A percentile compares a stretch with the other conserved stretches of the same genome.
Conservation (phyloP, 2,329 filamentous ascomycete species). For the Aspergillus proliferans region DNA sequence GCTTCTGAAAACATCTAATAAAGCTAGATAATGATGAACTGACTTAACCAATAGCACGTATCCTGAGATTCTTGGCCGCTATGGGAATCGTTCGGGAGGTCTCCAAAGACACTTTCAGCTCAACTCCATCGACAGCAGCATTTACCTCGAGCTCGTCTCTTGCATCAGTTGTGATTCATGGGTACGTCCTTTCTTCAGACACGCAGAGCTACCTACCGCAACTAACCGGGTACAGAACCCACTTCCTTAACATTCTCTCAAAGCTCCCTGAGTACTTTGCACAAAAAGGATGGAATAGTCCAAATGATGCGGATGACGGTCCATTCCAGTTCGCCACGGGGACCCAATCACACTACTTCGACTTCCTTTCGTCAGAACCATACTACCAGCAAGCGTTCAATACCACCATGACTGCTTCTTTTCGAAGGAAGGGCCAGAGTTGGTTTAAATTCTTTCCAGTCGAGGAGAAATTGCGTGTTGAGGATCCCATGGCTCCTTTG, state of each 20-base stretch:
- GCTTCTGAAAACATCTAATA: too few relatives aligned
- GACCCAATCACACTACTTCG: constrained; percentile 10
- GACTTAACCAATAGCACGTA: too few relatives aligned
- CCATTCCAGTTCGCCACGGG: constrained; percentile 14
- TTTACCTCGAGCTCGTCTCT: too few relatives aligned
- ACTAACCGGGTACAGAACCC: too few relatives aligned
- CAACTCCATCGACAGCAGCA: too few relatives aligned
- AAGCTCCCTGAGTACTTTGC: constrained; percentile 14
- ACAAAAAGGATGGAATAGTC: constrained; percentile 9
- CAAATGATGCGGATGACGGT: constrained; percentile 5
- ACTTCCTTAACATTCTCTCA: neutral
- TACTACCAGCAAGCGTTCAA: constrained; percentile 10
- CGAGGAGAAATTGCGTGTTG: neutral
- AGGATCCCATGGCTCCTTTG: constrained; percentile 7
- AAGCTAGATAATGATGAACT: too few relatives aligned
- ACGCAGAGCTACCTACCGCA: too few relatives aligned
- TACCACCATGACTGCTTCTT: constrained; percentile 12
- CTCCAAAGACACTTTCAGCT: too few relatives aligned
- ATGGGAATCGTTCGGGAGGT: too few relatives aligned
- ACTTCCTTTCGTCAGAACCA: constrained; percentile 11
- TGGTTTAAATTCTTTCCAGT: constrained; percentile 2
- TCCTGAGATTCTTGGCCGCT: too few relatives aligned
- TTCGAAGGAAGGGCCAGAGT: constrained; percentile 3
- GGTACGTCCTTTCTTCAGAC: too few relatives aligned
- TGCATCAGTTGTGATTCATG: too few relatives aligned